Evolutionary conservation across 441 rosid species (phyloP).

Genomic region (Populus hybrid): DNA sequence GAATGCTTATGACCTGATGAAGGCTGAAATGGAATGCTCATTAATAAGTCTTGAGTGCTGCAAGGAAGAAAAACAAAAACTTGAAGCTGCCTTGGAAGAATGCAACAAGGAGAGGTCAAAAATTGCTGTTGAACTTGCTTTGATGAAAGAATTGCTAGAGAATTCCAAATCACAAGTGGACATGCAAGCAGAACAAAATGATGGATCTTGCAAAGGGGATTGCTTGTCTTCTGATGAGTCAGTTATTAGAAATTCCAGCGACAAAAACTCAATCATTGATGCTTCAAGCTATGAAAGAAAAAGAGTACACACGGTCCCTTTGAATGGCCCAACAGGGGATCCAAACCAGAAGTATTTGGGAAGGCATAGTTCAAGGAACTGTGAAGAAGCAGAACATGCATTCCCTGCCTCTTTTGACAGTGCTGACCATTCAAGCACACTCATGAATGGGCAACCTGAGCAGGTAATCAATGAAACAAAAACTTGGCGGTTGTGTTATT

Average conservation of each 20-base stretch:
- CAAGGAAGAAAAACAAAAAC: constrained; percentile 86
- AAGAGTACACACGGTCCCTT: background rate
- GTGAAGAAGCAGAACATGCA: constrained; percentile 28
- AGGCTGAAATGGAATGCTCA: constrained; percentile 96
- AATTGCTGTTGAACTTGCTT: constrained; percentile 53
- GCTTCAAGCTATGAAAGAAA: constrained; percentile 17
- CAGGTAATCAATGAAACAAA: constrained; percentile 31
- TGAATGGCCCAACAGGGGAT: background rate
- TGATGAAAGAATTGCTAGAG: constrained; percentile 48
- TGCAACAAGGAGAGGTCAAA: constrained; percentile 58
- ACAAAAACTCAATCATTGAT: background rate
- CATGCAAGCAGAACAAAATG: constrained; percentile 32
- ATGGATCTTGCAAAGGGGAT: constrained; percentile 16
- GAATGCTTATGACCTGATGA: constrained; percentile 74
- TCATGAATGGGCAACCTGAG: constrained; percentile 26
- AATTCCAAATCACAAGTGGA: constrained; percentile 28
- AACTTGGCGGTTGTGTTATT: background rate
- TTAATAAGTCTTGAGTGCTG: constrained; percentile 96
- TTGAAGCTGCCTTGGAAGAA: constrained; percentile 65
- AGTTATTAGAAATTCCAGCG: background rate
- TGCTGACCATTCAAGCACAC: constrained; percentile 22
- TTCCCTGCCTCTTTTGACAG: constrained; percentile 26
- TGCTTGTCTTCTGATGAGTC: background rate
- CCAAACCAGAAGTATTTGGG: constrained; percentile 11
- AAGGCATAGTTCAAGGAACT: constrained; percentile 17